Evolutionary conservation across 2,329 filamentous ascomycete species (phyloP).

Genomic region (Hypocrella siamensis): DNA sequence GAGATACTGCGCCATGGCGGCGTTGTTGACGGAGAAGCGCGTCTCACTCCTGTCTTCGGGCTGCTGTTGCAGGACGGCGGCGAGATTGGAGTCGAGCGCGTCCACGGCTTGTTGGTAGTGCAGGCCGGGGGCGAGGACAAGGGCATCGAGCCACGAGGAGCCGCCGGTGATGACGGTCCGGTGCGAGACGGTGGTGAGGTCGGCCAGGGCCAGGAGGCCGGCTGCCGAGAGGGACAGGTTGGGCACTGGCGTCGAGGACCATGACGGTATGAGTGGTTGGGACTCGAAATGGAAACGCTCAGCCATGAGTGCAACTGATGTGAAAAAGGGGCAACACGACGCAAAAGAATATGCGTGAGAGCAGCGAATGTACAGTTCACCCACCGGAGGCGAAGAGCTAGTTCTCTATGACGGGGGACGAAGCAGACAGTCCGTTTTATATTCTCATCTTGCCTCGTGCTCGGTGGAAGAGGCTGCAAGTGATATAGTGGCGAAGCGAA

Average conservation of each 20-base stretch:
- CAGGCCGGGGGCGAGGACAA: constrained; percentile 43
- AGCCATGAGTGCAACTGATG: background rate
- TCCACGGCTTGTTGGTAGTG: constrained; percentile 45
- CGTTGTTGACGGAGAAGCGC: constrained; percentile 26
- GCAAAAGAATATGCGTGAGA: background rate
- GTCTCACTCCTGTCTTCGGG: background rate
- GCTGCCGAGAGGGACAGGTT: constrained; percentile 29
- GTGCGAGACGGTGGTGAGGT: constrained; percentile 37
- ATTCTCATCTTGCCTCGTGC: too few species aligned
- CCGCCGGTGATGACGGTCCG: constrained; percentile 41
- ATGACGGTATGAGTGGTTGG: constrained; percentile 20
- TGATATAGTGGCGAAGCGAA: too few species aligned
- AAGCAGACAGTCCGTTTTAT: too few species aligned
- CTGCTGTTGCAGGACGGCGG: constrained; percentile 5
- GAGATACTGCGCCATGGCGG: constrained; percentile 34
- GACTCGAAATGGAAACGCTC: background rate
- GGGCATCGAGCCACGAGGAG: constrained; percentile 37
- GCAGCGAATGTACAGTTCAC: background rate
- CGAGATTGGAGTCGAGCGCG: constrained; percentile 24
- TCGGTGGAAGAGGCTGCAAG: too few species aligned
- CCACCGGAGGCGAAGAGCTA: too few species aligned
- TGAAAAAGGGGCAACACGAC: background rate
- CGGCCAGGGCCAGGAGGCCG: constrained; percentile 42
- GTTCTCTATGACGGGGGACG: too few species aligned
- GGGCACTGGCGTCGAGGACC: constrained; percentile 29